phyloP scores from a whole-genome alignment of 495 filamentous ascomycete genomes.

The Penicillium taxi region DNA sequence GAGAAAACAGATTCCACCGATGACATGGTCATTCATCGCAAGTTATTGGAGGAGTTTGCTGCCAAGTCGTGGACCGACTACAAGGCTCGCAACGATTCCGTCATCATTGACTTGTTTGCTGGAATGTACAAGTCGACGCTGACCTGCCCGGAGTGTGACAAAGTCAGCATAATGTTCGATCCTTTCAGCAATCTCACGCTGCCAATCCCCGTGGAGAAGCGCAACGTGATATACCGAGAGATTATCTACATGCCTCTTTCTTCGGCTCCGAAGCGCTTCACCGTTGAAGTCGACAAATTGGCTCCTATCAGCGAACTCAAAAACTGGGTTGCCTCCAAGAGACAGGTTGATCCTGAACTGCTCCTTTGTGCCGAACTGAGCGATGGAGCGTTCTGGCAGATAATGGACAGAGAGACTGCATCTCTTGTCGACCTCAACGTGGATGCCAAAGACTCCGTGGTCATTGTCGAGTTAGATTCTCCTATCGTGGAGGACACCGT shows the following conservation, averaged over 20 bases:
- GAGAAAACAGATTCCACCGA: slow-evolving; percentile 97
- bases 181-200: slow-evolving; percentile 92
- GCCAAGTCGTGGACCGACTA: slow-evolving; percentile 85
- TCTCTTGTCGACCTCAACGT: slow-evolving; percentile 64
- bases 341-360: slow-evolving; percentile 46
- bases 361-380: slow-evolving; percentile 74
- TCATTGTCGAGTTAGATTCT: slow-evolving; percentile 72
- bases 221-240: slow-evolving; percentile 63
- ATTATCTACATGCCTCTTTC: slow-evolving; percentile 69
- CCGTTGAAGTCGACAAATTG: slow-evolving; percentile 82
- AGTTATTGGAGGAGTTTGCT: slow-evolving; percentile 72
- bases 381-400: slow-evolving; percentile 71
- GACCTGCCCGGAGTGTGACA: slow-evolving; percentile 80
- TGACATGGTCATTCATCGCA: slow-evolving; percentile 80
- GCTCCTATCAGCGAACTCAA: slow-evolving; percentile 65
- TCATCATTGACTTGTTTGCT: slow-evolving; percentile 89
- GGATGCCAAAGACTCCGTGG: slow-evolving; percentile 51
- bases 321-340: slow-evolving; percentile 57
- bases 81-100: slow-evolving; percentile 85
- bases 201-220: slow-evolving; percentile 72
- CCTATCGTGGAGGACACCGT: slow-evolving; percentile 56
- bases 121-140: slow-evolving; percentile 98
- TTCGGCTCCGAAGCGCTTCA: slow-evolving; percentile 55
- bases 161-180: slow-evolving; percentile 98
- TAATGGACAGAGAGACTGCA: slow-evolving; percentile 55